These are phyloP conservation scores for Phragmites australis DNA, from an alignment of 176 grass and related monocot species.

Conservation along the genomic window DNA sequence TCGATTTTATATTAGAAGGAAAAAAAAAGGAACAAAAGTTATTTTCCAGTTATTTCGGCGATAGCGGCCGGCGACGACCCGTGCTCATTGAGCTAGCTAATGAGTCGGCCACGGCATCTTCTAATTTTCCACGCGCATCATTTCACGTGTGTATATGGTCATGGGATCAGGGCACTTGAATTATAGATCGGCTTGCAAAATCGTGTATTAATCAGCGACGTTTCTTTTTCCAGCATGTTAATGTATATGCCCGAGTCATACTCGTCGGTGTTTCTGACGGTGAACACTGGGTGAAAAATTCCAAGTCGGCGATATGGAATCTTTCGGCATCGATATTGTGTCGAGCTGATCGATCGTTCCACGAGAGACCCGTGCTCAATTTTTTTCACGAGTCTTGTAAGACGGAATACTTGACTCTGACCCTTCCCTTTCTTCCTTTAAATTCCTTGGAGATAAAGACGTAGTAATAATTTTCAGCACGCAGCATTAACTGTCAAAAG, in stretches of 20 bases:
- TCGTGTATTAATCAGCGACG: not conserved
- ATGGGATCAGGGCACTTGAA: no score
- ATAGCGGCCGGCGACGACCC: constrained; percentile 7
- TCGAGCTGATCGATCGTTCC: constrained; percentile 35
- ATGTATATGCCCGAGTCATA: not conserved
- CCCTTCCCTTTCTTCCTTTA: not conserved
- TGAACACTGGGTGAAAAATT: not conserved
- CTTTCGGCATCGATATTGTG: not conserved
- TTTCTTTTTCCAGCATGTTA: not conserved
- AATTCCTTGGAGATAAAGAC: not conserved
- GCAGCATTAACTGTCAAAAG: not conserved
- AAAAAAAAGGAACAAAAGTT: no score
- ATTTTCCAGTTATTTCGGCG: constrained; percentile 28
- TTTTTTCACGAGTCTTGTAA: not conserved
- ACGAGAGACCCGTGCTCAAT: not conserved
- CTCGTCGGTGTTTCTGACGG: not conserved
- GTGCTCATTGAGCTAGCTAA: constrained; percentile 20
- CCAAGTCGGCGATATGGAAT: not conserved
- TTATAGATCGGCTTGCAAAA: not conserved
- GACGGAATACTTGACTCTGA: constrained; percentile 27
- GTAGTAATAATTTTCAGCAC: not conserved
- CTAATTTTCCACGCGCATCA: not conserved
- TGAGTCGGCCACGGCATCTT: constrained; percentile 12
- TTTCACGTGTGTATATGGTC: constrained; percentile 17
- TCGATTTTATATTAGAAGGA: no score